Base-by-base conservation (phyloP, 2,329 filamentous ascomycete species). In the Fonsecaea multimorphosa region DNA sequence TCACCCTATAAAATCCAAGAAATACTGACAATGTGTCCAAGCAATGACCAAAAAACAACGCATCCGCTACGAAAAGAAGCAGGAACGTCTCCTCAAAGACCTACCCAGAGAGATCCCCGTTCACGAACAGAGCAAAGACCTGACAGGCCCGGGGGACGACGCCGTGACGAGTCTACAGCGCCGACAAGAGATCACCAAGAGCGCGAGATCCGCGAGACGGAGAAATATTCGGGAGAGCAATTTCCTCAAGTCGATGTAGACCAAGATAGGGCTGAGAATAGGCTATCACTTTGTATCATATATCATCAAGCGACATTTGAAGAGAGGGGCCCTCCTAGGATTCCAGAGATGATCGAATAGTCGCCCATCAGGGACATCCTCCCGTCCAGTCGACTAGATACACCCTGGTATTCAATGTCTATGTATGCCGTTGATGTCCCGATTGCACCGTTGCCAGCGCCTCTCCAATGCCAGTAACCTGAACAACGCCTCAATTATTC, bases 191-290 rank as follows among this genome's bases (percentile, higher is more conserved):
- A 76, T 83, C 31, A 81, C 76, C 14, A 79, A 78, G 74, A 81
- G 79, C 68, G 77, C 79, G 27, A 75, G 81, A 64, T 75, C 75
- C 16, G 80, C 80, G 5, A 78, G 81, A 67, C 76, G 80, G 65
- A 82, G 81, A 74, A 74, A 72, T 16, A 82, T 83, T 60, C 75
- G 79, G 67, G 80, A 83, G 67, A 75, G 75, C 44, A 83, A 83
- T 75, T 83, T 81, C 76, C 74, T 83, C 73, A 78, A 78, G 61
- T 79, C 80, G 29, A 75, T 83, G 72, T 82, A 77, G 74, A 65
- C 27, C 14, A 32, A 19, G 51, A 2, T 34, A 6, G 16, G 38
- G 38, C 1, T 70, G 11, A 22, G 14, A 36, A 52, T 31, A 12
- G 19, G 19, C 29, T 36, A 31, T 54, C 19, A n/a, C 19, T 24